Percentiles rank a stretch among this genome's conserved stretches.
These are phyloP conservation scores for Capsicum pubescens DNA, from an alignment of 257 asterid genomes.

Conservation along the genomic window DNA sequence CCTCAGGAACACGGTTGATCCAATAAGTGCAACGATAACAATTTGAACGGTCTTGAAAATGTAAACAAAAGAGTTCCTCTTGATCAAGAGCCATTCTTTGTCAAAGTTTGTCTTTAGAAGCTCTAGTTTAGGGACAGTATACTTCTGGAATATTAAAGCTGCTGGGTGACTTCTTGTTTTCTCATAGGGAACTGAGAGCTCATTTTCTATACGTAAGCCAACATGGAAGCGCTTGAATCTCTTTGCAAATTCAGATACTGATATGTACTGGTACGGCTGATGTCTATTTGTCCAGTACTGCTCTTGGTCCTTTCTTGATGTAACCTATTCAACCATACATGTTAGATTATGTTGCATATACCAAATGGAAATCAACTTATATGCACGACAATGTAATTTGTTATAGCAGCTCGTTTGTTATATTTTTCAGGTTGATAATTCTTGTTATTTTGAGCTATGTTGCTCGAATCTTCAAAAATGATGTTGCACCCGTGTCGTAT, in stretches of 20 bases:
- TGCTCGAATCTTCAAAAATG: neutral
- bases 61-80: slow-evolving; percentile 67
- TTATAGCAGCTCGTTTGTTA: neutral
- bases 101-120: slow-evolving; percentile 65
- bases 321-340: slow-evolving; percentile 50
- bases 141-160: slow-evolving; percentile 56
- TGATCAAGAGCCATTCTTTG: slow-evolving; percentile 76
- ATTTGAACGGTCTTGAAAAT: slow-evolving; percentile 72
- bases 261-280: slow-evolving; percentile 45
- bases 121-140: slow-evolving; percentile 52
- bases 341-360: neutral
- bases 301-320: slow-evolving; percentile 72
- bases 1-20: slow-evolving; percentile 72
- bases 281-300: slow-evolving; percentile 64
- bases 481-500: neutral
- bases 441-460: too few species aligned
- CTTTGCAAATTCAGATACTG: slow-evolving; percentile 57
- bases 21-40: slow-evolving; percentile 58
- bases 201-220: slow-evolving; percentile 50
- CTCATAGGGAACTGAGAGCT: slow-evolving; percentile 56
- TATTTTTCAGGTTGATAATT: neutral
- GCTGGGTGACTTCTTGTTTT: slow-evolving; percentile 56
- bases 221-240: slow-evolving; percentile 59
- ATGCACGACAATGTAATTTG: neutral
- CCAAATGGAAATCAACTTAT: neutral